Conservation (phyloP, 495 filamentous ascomycete species). For the Ascodesmis nigricans region DNA sequence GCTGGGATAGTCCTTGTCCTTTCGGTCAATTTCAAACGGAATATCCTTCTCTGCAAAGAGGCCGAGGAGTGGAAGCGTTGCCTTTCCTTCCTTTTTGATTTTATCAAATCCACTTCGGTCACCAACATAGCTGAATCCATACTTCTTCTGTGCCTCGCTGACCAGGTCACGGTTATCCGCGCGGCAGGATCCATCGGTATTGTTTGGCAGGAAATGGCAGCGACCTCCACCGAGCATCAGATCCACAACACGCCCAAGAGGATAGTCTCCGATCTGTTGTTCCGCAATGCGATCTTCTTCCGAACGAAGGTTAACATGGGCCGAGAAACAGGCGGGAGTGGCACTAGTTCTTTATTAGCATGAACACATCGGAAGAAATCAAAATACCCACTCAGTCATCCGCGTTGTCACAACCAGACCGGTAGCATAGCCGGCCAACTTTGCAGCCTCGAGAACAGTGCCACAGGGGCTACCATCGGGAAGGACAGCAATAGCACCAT, state of each 20-base stretch:
- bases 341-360: slow-evolving; percentile 25
- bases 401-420: slow-evolving; percentile 89
- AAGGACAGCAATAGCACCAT: slow-evolving; percentile 77
- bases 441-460: slow-evolving; percentile 84
- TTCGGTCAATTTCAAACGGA: slow-evolving; percentile 79
- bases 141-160: slow-evolving; percentile 41
- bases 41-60: slow-evolving; percentile 69
- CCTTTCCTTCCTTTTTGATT: slow-evolving; percentile 42
- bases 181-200: slow-evolving; percentile 53
- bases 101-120: slow-evolving; percentile 56
- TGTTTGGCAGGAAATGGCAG: slow-evolving; percentile 79
- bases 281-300: slow-evolving; percentile 82
- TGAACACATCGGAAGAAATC: neutral
- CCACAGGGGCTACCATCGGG: slow-evolving; percentile 74
- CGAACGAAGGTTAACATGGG: slow-evolving; percentile 55
- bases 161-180: slow-evolving; percentile 48
- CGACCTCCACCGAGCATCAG: slow-evolving; percentile 79
- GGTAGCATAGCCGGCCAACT: slow-evolving; percentile 73
- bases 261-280: slow-evolving; percentile 71
- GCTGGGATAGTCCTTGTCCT: slow-evolving; percentile 61
- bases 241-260: slow-evolving; percentile 69
- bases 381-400: slow-evolving; percentile 44
- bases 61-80: slow-evolving; percentile 64
- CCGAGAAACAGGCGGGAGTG: slow-evolving; percentile 88
- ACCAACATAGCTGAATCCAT: slow-evolving; percentile 57